Evolutionary conservation across 2,329 filamentous ascomycete species (phyloP).

Genomic region (Ambrosiella xylebori): DNA sequence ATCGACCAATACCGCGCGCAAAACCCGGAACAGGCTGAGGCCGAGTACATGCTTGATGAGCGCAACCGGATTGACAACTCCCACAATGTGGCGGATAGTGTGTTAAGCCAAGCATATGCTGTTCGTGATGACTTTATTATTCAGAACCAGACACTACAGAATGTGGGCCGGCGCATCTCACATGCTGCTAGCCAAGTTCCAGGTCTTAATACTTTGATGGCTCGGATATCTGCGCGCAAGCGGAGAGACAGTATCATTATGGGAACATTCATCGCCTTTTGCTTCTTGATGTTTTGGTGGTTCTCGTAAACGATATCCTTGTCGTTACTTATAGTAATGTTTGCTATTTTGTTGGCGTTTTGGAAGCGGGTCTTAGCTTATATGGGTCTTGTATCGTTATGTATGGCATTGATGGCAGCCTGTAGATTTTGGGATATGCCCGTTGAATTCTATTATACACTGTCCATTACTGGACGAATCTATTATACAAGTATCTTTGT

Average conservation of each 20-base stretch:
- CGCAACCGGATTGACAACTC: slow-evolving; percentile 71
- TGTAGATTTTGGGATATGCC: not conserved
- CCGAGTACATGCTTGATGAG: slow-evolving; percentile 95
- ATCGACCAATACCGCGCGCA: slow-evolving; percentile 74
- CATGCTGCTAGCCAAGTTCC: slow-evolving; percentile 80
- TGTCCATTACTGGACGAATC: not conserved
- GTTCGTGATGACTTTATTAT: slow-evolving; percentile 81
- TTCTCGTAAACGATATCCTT: slow-evolving; percentile 25
- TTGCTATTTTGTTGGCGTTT: slow-evolving; percentile 9
- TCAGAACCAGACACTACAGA: slow-evolving; percentile 75
- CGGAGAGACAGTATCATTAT: slow-evolving; percentile 88
- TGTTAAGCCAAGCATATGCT: slow-evolving; percentile 88
- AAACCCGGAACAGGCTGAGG: slow-evolving; percentile 69
- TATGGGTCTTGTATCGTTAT: not conserved
- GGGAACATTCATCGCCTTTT: slow-evolving; percentile 78
- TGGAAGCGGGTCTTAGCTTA: slow-evolving; percentile 2
- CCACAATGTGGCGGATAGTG: slow-evolving; percentile 73
- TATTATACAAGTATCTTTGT: not conserved
- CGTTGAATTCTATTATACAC: slow-evolving; percentile 5
- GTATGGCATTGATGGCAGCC: not conserved
- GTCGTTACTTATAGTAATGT: not conserved
- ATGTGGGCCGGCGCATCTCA: slow-evolving; percentile 80
- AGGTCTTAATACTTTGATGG: slow-evolving; percentile 80
- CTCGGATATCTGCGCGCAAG: slow-evolving; percentile 86
- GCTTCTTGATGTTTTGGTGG: slow-evolving; percentile 72